Percentiles rank a stretch among this genome's conserved stretches.
Evolutionary conservation across 495 filamentous ascomycete genomes (phyloP).

Genomic region (Aspergillus incahuasiensis): DNA sequence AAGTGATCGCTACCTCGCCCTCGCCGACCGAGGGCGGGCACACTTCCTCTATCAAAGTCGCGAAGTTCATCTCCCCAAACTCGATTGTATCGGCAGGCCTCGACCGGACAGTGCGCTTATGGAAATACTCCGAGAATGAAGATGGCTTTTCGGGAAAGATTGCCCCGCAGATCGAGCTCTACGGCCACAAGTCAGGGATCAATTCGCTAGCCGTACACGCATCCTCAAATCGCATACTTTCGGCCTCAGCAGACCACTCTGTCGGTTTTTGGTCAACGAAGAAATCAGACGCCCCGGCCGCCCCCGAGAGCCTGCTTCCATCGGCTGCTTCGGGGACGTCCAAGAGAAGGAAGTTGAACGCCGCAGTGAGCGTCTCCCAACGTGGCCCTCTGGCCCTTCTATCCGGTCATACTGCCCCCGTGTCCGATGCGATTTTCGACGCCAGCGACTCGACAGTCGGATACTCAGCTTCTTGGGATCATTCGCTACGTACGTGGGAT

Average conservation of each 20-base stretch:
- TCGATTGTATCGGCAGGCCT: slow-evolving; percentile 75
- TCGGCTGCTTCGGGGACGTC: slow-evolving; percentile 49
- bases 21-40: slow-evolving; percentile 63
- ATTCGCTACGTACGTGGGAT: slow-evolving; percentile 86
- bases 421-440: slow-evolving; percentile 76
- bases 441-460: slow-evolving; percentile 78
- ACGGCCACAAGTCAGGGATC: slow-evolving; percentile 73
- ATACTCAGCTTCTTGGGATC: slow-evolving; percentile 85
- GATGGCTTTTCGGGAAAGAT: slow-evolving; percentile 58
- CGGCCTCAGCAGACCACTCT: slow-evolving; percentile 73
- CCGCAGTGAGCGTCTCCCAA: slow-evolving; percentile 59
- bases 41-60: slow-evolving; percentile 68
- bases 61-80: slow-evolving; percentile 70
- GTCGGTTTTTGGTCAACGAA: slow-evolving; percentile 81
- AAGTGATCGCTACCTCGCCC: slow-evolving; percentile 66
- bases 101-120: slow-evolving; percentile 78
- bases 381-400: slow-evolving; percentile 76
- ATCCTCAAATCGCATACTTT: slow-evolving; percentile 69
- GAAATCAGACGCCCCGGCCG: slow-evolving; percentile 66
- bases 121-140: slow-evolving; percentile 71
- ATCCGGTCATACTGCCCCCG: slow-evolving; percentile 63
- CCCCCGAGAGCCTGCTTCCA: slow-evolving; percentile 61
- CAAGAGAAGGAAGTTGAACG: slow-evolving; percentile 75
- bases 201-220: slow-evolving; percentile 75
- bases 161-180: slow-evolving; percentile 74